Conservation (phyloP, 352 stramenopile species). For the Pythium folliculosum region DNA sequence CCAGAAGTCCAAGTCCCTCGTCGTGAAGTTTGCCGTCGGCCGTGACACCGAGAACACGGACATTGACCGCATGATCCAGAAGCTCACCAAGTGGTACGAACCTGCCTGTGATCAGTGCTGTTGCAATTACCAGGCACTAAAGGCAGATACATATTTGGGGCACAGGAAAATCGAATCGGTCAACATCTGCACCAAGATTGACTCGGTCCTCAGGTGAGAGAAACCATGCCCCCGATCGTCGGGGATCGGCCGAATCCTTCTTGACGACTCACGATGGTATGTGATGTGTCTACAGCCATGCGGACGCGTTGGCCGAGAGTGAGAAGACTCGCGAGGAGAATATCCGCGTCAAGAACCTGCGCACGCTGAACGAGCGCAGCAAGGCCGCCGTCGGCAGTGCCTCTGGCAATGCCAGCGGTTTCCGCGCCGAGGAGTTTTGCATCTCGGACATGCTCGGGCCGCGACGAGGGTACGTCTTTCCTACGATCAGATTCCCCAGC, state of each 20-base stretch:
- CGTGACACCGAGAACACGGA: conserved; percentile 85
- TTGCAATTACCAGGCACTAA: too few species aligned
- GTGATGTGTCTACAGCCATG: conserved; percentile 34
- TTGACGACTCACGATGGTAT: background rate
- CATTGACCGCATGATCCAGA: conserved; percentile 88
- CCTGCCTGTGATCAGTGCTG: background rate
- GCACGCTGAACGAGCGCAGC: conserved; percentile 48
- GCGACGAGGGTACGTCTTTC: conserved; percentile 50
- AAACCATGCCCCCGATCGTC: background rate
- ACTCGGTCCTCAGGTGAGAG: conserved; percentile 60
- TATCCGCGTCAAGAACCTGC: conserved; percentile 57
- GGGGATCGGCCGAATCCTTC: background rate
- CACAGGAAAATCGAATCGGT: conserved; percentile 60
- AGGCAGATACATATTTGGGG: background rate
- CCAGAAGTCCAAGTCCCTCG: conserved; percentile 78
- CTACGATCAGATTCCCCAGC: background rate
- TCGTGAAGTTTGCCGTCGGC: conserved; percentile 89
- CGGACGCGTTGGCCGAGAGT: conserved; percentile 53
- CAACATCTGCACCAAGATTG: conserved; percentile 63
- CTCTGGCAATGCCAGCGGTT: conserved; percentile 25
- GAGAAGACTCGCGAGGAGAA: conserved; percentile 51
- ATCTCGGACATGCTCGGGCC: conserved; percentile 38
- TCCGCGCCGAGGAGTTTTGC: conserved; percentile 50
- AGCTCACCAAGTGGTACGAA: conserved; percentile 78
- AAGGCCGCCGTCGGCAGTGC: conserved; percentile 28